Conservation (phyloP, 805 yeast species). For the Lipomyces oligophaga region DNA sequence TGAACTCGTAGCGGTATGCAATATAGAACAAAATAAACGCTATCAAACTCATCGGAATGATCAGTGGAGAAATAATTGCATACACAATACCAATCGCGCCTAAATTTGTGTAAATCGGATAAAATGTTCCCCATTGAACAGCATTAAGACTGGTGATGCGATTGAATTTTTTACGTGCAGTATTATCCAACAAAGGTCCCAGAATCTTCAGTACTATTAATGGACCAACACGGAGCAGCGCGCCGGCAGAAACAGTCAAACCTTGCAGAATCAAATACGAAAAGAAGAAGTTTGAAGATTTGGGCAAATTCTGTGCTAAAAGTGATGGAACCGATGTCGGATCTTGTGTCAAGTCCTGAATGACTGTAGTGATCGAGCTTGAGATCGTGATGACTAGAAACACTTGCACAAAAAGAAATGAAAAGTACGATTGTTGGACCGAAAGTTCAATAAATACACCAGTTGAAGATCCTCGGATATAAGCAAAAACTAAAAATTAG, state of each 20-base stretch:
- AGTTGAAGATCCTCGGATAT: constrained; percentile 66
- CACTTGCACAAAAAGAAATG: constrained; percentile 74
- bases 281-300: constrained; percentile 80
- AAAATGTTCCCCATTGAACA: constrained; percentile 74
- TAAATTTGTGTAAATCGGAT: constrained; percentile 71
- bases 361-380: constrained; percentile 75
- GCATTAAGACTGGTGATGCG: constrained; percentile 45
- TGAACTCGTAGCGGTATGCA: constrained; percentile 67
- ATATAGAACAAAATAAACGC: constrained; percentile 55
- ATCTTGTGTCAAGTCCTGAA: constrained; percentile 61
- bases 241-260: constrained; percentile 68
- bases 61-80: constrained; percentile 74
- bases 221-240: constrained; percentile 56
- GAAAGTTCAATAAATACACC: constrained; percentile 66
- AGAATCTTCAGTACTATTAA: constrained; percentile 43
- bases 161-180: constrained; percentile 58
- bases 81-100: constrained; percentile 77
- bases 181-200: constrained; percentile 43
- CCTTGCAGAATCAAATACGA: constrained; percentile 74
- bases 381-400: constrained; percentile 82
- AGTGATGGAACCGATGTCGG: constrained; percentile 71
- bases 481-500: constrained; percentile 53
- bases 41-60: constrained; percentile 56
- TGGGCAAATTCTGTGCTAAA: constrained; percentile 72
- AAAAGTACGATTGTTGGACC: constrained; percentile 74